Base-by-base conservation (phyloP, 441 rosid genomes). In the Gossypium trilobum region DNA sequence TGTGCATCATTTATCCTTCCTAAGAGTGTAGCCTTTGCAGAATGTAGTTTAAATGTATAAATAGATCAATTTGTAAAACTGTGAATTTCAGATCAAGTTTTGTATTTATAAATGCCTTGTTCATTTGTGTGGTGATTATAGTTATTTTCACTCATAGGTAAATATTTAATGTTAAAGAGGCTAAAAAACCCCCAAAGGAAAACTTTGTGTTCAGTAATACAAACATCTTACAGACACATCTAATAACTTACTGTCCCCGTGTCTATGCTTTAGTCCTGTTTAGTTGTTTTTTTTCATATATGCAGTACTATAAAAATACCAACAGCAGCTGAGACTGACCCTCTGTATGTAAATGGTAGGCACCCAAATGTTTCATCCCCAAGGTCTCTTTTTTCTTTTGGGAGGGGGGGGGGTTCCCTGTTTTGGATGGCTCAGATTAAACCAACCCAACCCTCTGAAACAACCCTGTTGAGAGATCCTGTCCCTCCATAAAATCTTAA, bases 1-100 rank as follows among this genome's bases (percentile, higher is more conserved):
- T 83, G 93, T 80, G 97, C 95, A 14, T 88, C 90, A 57, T 93
- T 93, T 69, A 75, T 83, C 51, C 93, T 93, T 29, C 96, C 98
- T 4, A 77, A 61, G 78, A 90, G 84, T 70, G 90, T 89, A 79
- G 95, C 96, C 55, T 89, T 81, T 77, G 84, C 89, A 52, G 78
- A 75, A 59, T 44, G 70, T 23, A 69, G 0, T 39, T 16, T 17
- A 58, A 50, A 69, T 5, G 79, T 64, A 74, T 82, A 71, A 63
- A 63, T 17, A 31, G 44, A 59, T 74, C 56, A 61, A 71, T 69
- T 52, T 22, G 65, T 48, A 13, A 73, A 68, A 55, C 74, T 44
- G 22, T 25, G 57, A 23, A 25, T 70, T 31, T 55, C 64, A 36
- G 13, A 39, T 70, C 73, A 51, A 27, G 27, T 51, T 68, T 25